Conservation (phyloP, 208 protist genomes). For the Acanthamoeba divionensis region DNA sequence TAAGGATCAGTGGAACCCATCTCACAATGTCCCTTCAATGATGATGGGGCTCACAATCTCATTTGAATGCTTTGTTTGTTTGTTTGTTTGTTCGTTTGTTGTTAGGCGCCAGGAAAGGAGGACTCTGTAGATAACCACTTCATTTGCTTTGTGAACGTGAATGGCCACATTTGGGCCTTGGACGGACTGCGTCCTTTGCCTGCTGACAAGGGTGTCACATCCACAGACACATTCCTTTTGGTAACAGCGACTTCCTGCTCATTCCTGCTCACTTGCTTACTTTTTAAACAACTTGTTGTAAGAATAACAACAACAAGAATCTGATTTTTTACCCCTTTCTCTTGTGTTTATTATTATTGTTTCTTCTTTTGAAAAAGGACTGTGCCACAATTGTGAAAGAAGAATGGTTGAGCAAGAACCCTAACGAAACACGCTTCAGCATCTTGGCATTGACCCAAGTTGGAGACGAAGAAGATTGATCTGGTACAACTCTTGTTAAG, state of each 20-base stretch:
- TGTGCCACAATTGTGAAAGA: constrained; percentile 15
- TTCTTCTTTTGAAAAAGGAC: not conserved
- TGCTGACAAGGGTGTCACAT: not conserved
- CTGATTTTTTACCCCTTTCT: not conserved
- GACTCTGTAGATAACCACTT: constrained; percentile 28
- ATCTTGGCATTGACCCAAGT: constrained; percentile 7
- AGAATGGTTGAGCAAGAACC: constrained; percentile 37
- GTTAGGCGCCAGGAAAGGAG: not conserved
- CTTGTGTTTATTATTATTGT: not conserved
- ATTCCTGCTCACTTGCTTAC: not conserved
- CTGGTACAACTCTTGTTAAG: too few species aligned
- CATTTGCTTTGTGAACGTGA: constrained; percentile 36
- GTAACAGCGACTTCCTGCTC: not conserved
- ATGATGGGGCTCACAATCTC: too few species aligned
- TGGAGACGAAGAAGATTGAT: too few species aligned
- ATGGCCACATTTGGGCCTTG: constrained; percentile 4
- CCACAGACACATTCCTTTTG: constrained; percentile 22
- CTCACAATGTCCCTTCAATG: too few species aligned
- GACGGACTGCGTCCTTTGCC: constrained; percentile 28
- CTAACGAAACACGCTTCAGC: constrained; percentile 6
- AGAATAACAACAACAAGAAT: not conserved
- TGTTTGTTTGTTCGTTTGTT: not conserved
- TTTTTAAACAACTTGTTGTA: not conserved
- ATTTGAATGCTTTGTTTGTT: not conserved
- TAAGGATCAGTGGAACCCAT: not conserved